Evolutionary conservation across 139 green algal species (phyloP), one percentile per base, ranked within the genome.

Genomic region (Raphidocelis subcapitata): DNA sequence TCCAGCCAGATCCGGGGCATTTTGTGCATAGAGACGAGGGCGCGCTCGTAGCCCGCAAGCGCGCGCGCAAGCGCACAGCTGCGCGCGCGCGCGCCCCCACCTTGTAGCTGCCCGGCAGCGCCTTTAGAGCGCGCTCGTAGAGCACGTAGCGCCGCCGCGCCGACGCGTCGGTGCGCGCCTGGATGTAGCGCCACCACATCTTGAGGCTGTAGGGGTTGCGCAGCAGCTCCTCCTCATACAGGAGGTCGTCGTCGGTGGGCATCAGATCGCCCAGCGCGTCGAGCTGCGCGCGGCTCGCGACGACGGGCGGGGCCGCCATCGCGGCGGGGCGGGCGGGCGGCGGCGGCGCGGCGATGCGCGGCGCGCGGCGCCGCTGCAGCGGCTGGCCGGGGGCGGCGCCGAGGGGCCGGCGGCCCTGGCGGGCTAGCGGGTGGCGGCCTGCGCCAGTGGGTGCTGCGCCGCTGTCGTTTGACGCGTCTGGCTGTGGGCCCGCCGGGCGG

Each of bases 1-100:
- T 94, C 79, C 18, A 93, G 32, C 94, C 94, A 98, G 49, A 98
- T 87, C 56, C 90, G 84, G 1, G 94, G 94, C 90, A 97, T 97
- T 76, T 98, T 99, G 90, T 99, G 95, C 94, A 99, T 97, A 0
- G 89, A 93, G 14, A 98, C 92, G 23, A 99, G 81, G 0, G 96
- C 90, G 3, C 96, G 90, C 86, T 99, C 95, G 62, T 91, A 99
- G n/a, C n/a, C n/a, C n/a, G n/a, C n/a, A n/a, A n/a, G n/a, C n/a
- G n/a, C n/a, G n/a, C n/a, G n/a, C n/a, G 41, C 41, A 49, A 20
- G 41, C 12, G 41, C 41, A 49, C 12, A 20, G 8, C 8, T 49
- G 41, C 41, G 12, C 12, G 41, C 41, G 41, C 41, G 41, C 41
- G 41, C 41, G 41, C 41, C 4, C 80, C 15, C 63, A 97, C 90